These are phyloP conservation scores for Capsicum baccatum DNA, from an alignment of 257 asterid genomes.

Conservation along the genomic window DNA sequence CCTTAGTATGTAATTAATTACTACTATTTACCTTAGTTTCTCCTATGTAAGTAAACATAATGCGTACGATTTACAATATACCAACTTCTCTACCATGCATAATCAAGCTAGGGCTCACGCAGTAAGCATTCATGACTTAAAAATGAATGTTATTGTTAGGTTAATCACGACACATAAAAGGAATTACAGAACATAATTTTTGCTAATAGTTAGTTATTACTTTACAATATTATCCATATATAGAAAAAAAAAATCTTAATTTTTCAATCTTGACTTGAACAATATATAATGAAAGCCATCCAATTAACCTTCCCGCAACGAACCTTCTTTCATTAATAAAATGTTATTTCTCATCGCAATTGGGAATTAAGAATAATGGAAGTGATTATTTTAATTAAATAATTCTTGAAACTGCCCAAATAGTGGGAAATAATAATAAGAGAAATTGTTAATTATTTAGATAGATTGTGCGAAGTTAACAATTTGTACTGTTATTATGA, in stretches of 20 bases:
- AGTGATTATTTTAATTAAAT: neutral
- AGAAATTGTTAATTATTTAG: neutral
- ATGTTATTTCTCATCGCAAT: neutral
- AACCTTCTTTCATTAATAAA: neutral
- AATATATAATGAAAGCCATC: neutral
- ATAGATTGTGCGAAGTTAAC: constrained; percentile 4
- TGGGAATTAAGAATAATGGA: neutral
- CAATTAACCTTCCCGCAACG: neutral
- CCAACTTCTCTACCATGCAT: no score
- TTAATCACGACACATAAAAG: no score
- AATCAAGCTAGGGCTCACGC: no score
- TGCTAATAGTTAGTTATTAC: no score
- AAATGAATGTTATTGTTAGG: no score
- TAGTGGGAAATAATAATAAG: neutral
- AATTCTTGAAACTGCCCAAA: neutral
- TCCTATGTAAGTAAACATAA: no score
- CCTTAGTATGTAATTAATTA: no score
- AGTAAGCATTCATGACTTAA: no score
- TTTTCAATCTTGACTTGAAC: neutral
- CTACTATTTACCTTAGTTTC: no score
- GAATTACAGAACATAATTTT: no score
- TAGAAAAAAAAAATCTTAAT: neutral
- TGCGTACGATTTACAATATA: no score
- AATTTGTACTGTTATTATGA: neutral
- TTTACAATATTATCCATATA: neutral